These are phyloP conservation scores for Eucalyptus microcorys DNA, from an alignment of 345 rosid species.

Conservation along the genomic window DNA sequence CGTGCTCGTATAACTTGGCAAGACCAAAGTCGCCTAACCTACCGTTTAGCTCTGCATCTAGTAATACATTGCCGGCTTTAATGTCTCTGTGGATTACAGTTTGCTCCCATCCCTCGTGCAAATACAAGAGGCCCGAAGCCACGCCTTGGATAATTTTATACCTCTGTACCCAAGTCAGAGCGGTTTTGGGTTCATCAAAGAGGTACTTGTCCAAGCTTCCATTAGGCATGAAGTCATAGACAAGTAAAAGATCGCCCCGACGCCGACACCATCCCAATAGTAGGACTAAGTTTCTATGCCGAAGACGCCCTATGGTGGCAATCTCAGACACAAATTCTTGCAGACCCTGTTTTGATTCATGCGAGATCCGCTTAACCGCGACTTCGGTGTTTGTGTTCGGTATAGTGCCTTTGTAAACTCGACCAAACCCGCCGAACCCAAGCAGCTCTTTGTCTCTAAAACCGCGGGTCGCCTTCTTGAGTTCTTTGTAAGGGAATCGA, in stretches of 20 bases:
- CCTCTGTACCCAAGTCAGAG: constrained; percentile 74
- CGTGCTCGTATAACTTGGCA: constrained; percentile 77
- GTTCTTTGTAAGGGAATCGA: constrained; percentile 59
- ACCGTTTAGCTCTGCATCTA: constrained; percentile 69
- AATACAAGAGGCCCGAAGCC: constrained; percentile 73
- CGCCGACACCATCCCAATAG: constrained; percentile 76
- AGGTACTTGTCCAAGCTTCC: constrained; percentile 87
- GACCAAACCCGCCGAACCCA: constrained; percentile 85
- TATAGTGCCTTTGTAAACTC: constrained; percentile 69
- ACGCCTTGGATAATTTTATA: constrained; percentile 68
- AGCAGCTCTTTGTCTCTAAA: constrained; percentile 73
- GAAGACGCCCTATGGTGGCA: constrained; percentile 70
- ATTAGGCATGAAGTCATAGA: constrained; percentile 84
- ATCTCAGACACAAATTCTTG: constrained; percentile 81
- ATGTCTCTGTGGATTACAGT: constrained; percentile 85
- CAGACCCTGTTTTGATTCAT: constrained; percentile 77
- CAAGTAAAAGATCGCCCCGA: constrained; percentile 47
- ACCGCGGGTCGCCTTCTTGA: constrained; percentile 67
- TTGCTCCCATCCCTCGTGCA: constrained; percentile 95
- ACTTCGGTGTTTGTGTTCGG: constrained; percentile 32
- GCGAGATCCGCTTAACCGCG: constrained; percentile 72
- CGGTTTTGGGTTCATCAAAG: constrained; percentile 38
- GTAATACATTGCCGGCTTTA: constrained; percentile 75
- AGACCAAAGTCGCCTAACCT: constrained; percentile 87
- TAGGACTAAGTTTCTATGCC: constrained; percentile 85